phyloP scores from a whole-genome alignment of 192 early-diverging fungal species.

The Entomortierella chlamydospora region DNA sequence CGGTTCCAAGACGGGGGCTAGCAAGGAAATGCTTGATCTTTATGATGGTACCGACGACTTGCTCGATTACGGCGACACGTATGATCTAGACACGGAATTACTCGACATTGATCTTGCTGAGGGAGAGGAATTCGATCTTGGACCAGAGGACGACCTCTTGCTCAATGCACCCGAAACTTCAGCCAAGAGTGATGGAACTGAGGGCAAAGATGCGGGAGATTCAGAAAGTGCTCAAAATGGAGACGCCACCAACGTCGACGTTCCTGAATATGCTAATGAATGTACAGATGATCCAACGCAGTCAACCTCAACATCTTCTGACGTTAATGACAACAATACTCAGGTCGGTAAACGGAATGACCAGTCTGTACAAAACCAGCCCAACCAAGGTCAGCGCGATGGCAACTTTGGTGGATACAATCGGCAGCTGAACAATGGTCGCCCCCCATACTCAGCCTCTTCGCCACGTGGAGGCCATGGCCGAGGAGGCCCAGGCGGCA shows the following conservation, averaged over 20 bases:
- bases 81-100: conserved; percentile 37
- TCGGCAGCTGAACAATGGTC: neutral
- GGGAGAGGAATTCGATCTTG: conserved; percentile 38
- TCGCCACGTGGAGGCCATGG: conserved; percentile 8
- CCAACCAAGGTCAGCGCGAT: neutral
- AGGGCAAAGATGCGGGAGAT: too few species aligned
- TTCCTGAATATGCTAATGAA: neutral
- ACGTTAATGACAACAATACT: neutral
- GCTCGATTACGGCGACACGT: conserved; percentile 43
- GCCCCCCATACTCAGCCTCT: neutral
- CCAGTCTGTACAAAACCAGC: neutral
- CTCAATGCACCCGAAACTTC: neutral
- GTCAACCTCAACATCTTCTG: neutral
- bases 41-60: conserved; percentile 30
- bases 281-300: neutral
- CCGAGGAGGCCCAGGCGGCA: conserved; percentile 10
- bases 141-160: conserved; percentile 24
- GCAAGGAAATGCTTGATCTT: conserved; percentile 32
- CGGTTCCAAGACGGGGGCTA: conserved; percentile 1
- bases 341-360: neutral
- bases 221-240: neutral
- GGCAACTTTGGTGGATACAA: neutral
- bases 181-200: neutral
- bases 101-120: conserved; percentile 10
- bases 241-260: neutral